These are phyloP conservation scores for Telopea speciosissima DNA, from an alignment of 177 flowering plant species.

Conservation along the genomic window DNA sequence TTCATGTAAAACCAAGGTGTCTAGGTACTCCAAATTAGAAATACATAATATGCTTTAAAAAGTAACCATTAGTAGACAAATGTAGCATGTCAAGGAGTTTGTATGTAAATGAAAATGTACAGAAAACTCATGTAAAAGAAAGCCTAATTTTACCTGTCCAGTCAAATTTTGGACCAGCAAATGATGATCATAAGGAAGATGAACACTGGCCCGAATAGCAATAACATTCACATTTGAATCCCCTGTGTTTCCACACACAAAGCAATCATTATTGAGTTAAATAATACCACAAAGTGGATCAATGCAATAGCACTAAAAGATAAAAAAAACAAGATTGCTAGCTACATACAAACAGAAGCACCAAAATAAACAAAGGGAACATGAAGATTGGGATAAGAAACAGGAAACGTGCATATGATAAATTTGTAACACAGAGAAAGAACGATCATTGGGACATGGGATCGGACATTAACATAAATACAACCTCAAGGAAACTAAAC, in stretches of 20 bases:
- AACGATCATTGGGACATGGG: too few relatives aligned
- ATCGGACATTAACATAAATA: too few relatives aligned
- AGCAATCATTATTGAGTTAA: neutral
- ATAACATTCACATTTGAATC: conserved; percentile 57
- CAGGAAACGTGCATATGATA: neutral
- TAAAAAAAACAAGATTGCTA: too few relatives aligned
- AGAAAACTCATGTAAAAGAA: too few relatives aligned
- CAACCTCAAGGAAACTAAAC: too few relatives aligned
- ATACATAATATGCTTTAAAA: too few relatives aligned
- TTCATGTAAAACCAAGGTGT: too few relatives aligned
- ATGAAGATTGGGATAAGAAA: neutral
- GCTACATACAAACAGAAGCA: neutral
- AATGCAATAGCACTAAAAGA: too few relatives aligned
- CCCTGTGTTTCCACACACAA: conserved; percentile 34
- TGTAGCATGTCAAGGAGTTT: too few relatives aligned
- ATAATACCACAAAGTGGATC: neutral
- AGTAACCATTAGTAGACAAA: too few relatives aligned
- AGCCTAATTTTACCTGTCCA: conserved; percentile 41
- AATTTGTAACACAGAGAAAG: neutral
- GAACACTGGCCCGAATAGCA: conserved; percentile 76
- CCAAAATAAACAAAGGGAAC: neutral
- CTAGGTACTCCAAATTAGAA: too few relatives aligned
- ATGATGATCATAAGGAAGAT: conserved; percentile 74
- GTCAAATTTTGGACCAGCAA: conserved; percentile 82
- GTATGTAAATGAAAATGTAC: too few relatives aligned